These are phyloP conservation scores for Babesia microti DNA, from an alignment of 169 alveolate genomes.

Conservation along the genomic window DNA sequence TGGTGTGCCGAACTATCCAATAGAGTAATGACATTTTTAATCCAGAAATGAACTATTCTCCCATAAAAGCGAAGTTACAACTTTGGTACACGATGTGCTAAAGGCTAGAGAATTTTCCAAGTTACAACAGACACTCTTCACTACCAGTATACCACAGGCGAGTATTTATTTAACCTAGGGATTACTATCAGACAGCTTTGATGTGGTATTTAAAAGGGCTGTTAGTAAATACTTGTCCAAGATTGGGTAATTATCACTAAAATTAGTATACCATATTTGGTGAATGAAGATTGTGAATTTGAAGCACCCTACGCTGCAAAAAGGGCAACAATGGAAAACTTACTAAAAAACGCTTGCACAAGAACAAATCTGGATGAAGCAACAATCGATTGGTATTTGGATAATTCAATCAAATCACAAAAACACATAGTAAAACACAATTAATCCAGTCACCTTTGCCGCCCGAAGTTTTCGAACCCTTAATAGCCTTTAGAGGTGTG, in stretches of 20 bases:
- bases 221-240: conserved; percentile 21
- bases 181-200: conserved; percentile 14
- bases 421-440: conserved; percentile 22
- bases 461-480: conserved; percentile 57
- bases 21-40: too few species aligned
- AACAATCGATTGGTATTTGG: conserved; percentile 34
- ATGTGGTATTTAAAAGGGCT: conserved; percentile 35
- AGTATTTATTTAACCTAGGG: conserved; percentile 8
- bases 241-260: conserved; percentile 14
- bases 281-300: conserved; percentile 32
- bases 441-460: conserved; percentile 35
- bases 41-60: conserved; percentile 23
- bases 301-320: conserved; percentile 35
- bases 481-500: conserved; percentile 51
- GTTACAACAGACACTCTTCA: conserved; percentile 13
- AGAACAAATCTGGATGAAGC: conserved; percentile 42
- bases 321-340: conserved; percentile 33
- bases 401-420: conserved; percentile 6
- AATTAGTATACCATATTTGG: conserved; percentile 10
- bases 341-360: conserved; percentile 35
- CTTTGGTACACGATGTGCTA: conserved; percentile 38
- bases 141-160: conserved; percentile 9
- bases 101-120: conserved; percentile 27
- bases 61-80: conserved; percentile 13
- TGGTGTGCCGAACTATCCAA: too few species aligned